Base-by-base conservation (phyloP, 2,329 filamentous ascomycete genomes). In the Verticillium klebahnii region DNA sequence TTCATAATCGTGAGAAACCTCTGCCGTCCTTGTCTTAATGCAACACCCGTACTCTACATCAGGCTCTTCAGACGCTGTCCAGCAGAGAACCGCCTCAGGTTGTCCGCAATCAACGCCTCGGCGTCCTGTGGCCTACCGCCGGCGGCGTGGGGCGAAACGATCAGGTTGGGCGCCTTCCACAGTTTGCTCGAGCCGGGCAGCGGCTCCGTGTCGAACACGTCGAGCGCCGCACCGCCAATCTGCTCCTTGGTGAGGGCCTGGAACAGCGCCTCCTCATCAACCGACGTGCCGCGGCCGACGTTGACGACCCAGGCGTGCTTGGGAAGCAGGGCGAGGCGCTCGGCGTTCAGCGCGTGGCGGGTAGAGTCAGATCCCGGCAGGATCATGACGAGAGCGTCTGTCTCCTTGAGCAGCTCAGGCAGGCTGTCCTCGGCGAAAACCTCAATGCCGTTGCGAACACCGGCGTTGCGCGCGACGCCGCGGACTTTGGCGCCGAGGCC, bases 381-480 rank as follows among this genome's bases (percentile, higher is more conserved):
- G 65, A 88, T 88, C 86, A 89, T 88, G 67, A 89, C 85, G n/a
- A 89, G 77, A 0, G 85, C 86, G 67, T 89, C 86, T 0, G 85
- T 87, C 70, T 80, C 69, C 36, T 80, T 75, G 39, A 89, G 77
- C 36, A 88, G 72, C 64, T 82, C 74, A 5, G 79, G 64, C 54
- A 89, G 76, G 55, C 73, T 75, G 61, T 85, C 82, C 71, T 88
- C 85, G 59, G 68, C 71, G 71, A 79, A 82, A 60, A 89, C 81
- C 76, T 88, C 78, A 54, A 84, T 75, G 17, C 86, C 86, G 62
- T 83, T 73, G 56, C 87, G 78, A 15, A 89, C 83, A 9, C 87
- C 86, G 0, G 78, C 68, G 9, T 69, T 71, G 14, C 86, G 77
- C 14, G 87, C 87, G 1, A 89, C 71, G 59, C 87, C 87, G 39